These are phyloP conservation scores for Septoria linicola DNA, from an alignment of 2,329 filamentous ascomycete genomes.

Conservation along the genomic window DNA sequence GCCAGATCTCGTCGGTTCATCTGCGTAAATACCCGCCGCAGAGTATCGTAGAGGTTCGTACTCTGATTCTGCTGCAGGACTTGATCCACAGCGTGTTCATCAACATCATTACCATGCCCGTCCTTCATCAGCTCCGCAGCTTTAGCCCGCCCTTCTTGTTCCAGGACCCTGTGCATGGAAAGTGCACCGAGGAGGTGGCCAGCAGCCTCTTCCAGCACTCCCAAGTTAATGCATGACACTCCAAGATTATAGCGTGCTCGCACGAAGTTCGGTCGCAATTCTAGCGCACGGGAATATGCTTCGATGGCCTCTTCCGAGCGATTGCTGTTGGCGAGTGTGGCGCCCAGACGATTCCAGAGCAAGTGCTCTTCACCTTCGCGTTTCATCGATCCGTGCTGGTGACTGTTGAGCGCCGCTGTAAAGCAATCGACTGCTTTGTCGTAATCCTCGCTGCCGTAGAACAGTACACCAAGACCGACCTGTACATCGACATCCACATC, in stretches of 20 bases:
- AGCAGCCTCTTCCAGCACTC: slow-evolving; percentile 88
- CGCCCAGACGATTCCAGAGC: slow-evolving; percentile 94
- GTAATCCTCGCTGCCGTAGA: slow-evolving; percentile 97
- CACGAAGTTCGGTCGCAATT: slow-evolving; percentile 91
- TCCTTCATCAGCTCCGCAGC: slow-evolving; percentile 76
- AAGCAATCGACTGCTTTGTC: slow-evolving; percentile 99
- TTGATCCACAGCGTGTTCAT: slow-evolving; percentile 74
- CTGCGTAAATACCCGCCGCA: slow-evolving; percentile 90
- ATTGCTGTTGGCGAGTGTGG: slow-evolving; percentile 91
- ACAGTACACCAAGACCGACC: slow-evolving; percentile 91
- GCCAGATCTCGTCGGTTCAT: slow-evolving; percentile 88
- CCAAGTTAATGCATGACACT: slow-evolving; percentile 95
- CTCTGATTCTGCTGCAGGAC: slow-evolving; percentile 95
- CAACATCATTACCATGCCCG: slow-evolving; percentile 50
- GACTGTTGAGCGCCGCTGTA: slow-evolving; percentile 81
- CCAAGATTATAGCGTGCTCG: slow-evolving; percentile 95
- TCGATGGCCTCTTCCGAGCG: slow-evolving; percentile 94
- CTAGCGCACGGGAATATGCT: slow-evolving; percentile 89
- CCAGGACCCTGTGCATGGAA: slow-evolving; percentile 92
- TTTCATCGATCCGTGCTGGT: slow-evolving; percentile 80
- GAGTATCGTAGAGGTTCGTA: slow-evolving; percentile 93
- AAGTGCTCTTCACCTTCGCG: slow-evolving; percentile 84
- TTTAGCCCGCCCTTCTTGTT: slow-evolving; percentile 77
- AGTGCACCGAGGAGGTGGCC: slow-evolving; percentile 88
- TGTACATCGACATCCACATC: slow-evolving; percentile 99